Base-by-base conservation (phyloP, 495 filamentous ascomycete genomes). In the Penicillium herquei region DNA sequence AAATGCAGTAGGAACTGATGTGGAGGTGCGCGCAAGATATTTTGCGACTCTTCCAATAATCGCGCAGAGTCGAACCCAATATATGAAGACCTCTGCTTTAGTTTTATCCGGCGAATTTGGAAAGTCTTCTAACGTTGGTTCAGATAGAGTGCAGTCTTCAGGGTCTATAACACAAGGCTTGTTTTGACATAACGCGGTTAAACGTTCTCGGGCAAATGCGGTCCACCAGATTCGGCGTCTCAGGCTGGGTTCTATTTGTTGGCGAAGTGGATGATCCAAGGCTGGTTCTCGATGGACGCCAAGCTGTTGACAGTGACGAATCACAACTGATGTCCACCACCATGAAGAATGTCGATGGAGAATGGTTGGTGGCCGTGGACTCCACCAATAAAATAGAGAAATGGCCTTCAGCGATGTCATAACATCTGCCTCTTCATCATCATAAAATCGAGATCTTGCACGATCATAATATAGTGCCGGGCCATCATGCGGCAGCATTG, bases 301-400 rank as follows among this genome's bases (percentile, higher is more conserved):
- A 43, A 68, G 59, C 30, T 73, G 70, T 47, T 73, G 70, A 49
- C 66, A 68, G 46, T 71, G 68, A 1, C 70, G 66, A 39, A 73
- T 71, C 12, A 67, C 60, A 14, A 71, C 66, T 26, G 66, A 66
- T 0, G 70, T 71, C 70, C 70, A 73, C 70, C 70, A 73, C 70
- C 70, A 73, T 11, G 70, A 71, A 2, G 68, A 70, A 56, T 73
- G 64, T 6, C 70, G 70, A 32, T 66, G 66, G 13, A 70, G 66
- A 12, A 61, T 52, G 3, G 70, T 59, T 11, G 62, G 60, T 1
- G 68, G 60, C 1, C 68, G 68, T 12, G 70, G 70, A 13, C 68
- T 70, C 70, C 70, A 73, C 70, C 70, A 73, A 55, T 73, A 73
- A 49, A 70, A 68, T 9, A 73, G 57, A 3, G 68, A 58, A 12